Evolutionary conservation across 768 basidiomycete genomes (phyloP), one percentile per base, ranked within the genome.

Genomic region (Phlebiopsis flavidoalba): DNA sequence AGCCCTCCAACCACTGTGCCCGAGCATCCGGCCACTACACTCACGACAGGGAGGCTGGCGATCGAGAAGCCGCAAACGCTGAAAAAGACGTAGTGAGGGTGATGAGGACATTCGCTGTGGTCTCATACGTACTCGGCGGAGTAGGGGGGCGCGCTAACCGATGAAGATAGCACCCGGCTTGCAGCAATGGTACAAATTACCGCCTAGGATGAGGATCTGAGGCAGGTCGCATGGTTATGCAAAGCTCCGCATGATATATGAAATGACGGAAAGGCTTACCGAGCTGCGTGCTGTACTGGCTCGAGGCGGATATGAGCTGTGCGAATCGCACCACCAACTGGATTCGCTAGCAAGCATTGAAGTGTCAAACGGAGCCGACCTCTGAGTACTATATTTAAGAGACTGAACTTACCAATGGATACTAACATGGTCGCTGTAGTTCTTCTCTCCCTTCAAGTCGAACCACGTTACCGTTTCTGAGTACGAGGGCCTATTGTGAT

Each of bases 381-480:
- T 31, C 26, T 6, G 26, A 31, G 6, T 31, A 24, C 26, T 35
- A 8, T 6, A 51, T n/a, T n/a, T n/a, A n/a, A 35, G 52, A 14
- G n/a, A 21, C n/a, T 15, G 19, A 36, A n/a, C 19, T n/a, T 40
- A 78, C 81, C 73, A 35, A 84, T 66, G 12, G 81, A 76, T 52
- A 84, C 74, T 36, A 80, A 51, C 82, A 83, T 83, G 19, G 83
- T 94, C 14, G 89, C 89, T 0, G 91, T 93, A 2, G 88, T 92
- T 45, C 92, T 79, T 14, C 87, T 84, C 61, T 81, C 87, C 84
- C 61, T 81, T 76, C 52, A 92, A 72, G 62, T 88, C 84, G 66
- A 94, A 94, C 92, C 92, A 94, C 31, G 74, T 82, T 69, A 94
- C 89, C 31, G 74, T 82, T 69, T 94, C 89, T 0, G 91, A 92